A percentile compares a stretch with the other conserved stretches of the same genome.
Evolutionary conservation across 352 stramenopile species (phyloP).

Genomic region (Hyaloperonospora arabidopsidis): DNA sequence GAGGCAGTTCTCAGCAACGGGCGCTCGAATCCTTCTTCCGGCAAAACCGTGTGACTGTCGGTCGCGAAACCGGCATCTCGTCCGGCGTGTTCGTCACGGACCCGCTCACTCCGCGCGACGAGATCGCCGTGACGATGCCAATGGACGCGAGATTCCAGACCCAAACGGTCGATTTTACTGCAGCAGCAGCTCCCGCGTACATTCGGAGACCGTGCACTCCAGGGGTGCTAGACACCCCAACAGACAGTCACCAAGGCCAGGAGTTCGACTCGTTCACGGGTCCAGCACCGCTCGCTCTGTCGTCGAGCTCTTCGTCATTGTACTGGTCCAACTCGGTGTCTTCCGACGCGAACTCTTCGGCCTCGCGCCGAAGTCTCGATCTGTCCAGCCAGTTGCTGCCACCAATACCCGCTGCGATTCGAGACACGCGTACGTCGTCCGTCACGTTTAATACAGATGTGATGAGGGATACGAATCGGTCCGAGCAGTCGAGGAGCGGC

Average conservation of each 20-base stretch:
- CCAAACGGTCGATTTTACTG: slow-evolving; percentile 13
- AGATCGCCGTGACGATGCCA: slow-evolving; percentile 21
- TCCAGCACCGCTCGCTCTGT: slow-evolving; percentile 4
- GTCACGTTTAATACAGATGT: neutral
- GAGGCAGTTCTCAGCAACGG: slow-evolving; percentile 36
- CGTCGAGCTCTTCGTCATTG: neutral
- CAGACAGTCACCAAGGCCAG: slow-evolving; percentile 15
- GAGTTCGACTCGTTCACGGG: slow-evolving; percentile 30
- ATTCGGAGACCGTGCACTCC: neutral
- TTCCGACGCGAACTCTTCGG: slow-evolving; percentile 16
- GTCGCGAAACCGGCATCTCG: slow-evolving; percentile 17
- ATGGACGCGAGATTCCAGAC: slow-evolving; percentile 3
- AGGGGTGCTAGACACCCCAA: slow-evolving; percentile 22
- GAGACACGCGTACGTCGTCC: neutral
- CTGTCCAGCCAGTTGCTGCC: slow-evolving; percentile 2
- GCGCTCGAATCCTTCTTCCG: slow-evolving; percentile 48
- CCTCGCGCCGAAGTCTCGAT: slow-evolving; percentile 19
- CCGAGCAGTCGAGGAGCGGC: slow-evolving; percentile 27
- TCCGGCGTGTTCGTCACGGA: slow-evolving; percentile 21
- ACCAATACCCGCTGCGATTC: neutral
- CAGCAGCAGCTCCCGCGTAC: slow-evolving; percentile 12
- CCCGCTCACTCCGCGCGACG: slow-evolving; percentile 27
- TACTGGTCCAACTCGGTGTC: slow-evolving; percentile 7
- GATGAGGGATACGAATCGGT: slow-evolving; percentile 19
- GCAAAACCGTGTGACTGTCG: slow-evolving; percentile 37